A percentile compares a stretch with the other conserved stretches of the same genome.
Evolutionary conservation across 306 rosid genomes (phyloP).

Genomic region (Datisca glomerata): DNA sequence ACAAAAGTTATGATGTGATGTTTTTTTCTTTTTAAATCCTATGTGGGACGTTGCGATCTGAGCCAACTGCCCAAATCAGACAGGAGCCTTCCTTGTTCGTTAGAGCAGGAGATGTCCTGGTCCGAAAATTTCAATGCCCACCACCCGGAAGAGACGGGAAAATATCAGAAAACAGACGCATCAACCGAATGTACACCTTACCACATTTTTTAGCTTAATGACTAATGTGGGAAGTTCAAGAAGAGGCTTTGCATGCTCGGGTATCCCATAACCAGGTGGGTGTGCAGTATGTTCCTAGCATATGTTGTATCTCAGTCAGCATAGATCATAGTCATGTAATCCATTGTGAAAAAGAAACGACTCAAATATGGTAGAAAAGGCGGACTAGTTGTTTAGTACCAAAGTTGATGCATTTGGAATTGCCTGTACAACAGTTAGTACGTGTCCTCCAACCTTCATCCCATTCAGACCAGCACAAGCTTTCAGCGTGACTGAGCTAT

Average conservation of each 20-base stretch:
- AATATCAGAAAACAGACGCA: conserved; percentile 3
- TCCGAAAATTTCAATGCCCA: too few species aligned
- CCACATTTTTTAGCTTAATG: conserved; percentile 76
- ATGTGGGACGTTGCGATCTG: too few species aligned
- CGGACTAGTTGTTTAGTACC: conserved; percentile 33
- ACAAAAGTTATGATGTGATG: too few species aligned
- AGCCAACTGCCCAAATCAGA: too few species aligned
- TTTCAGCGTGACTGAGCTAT: conserved; percentile 60
- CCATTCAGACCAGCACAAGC: conserved; percentile 93
- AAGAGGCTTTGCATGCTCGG: conserved; percentile 72
- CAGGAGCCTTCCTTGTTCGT: too few species aligned
- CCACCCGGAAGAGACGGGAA: too few species aligned
- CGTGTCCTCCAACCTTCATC: conserved; percentile 67
- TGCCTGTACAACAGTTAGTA: conserved; percentile 67
- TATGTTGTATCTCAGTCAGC: conserved; percentile 11
- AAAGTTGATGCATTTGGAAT: conserved; percentile 25
- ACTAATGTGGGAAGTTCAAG: conserved; percentile 60
- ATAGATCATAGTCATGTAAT: neutral
- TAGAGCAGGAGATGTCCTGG: too few species aligned
- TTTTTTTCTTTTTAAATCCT: too few species aligned
- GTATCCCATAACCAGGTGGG: conserved; percentile 46
- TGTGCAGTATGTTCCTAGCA: conserved; percentile 43
- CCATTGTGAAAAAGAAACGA: conserved; percentile 5
- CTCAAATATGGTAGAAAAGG: conserved; percentile 1
- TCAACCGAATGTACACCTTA: conserved; percentile 17